Percentiles rank a stretch among this genome's conserved stretches.
Conservation (phyloP, 164 flowering plant genomes). For the Santalum album region DNA sequence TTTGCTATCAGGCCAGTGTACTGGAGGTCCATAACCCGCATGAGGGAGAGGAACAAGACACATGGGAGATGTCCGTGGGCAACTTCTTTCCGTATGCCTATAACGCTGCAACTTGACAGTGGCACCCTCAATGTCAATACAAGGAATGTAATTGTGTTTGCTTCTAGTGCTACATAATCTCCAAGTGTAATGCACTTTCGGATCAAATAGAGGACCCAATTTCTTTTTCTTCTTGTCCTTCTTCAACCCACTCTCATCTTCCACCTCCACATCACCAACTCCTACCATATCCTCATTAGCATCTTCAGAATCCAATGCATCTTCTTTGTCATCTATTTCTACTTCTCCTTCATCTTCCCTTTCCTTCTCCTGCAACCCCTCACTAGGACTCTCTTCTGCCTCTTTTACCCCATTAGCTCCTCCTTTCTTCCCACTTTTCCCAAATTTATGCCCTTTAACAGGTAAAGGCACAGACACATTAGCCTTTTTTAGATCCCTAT, state of each 20-base stretch:
- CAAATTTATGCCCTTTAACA: conserved; percentile 12
- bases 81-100: conserved; percentile 81
- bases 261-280: conserved; percentile 33
- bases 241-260: conserved; percentile 24
- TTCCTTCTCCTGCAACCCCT: conserved; percentile 22
- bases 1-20: conserved; percentile 88
- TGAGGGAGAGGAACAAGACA: conserved; percentile 85
- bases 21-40: conserved; percentile 55
- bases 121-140: conserved; percentile 59
- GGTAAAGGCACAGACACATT: conserved; percentile 18
- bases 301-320: conserved; percentile 18
- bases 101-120: conserved; percentile 46
- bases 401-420: conserved; percentile 8
- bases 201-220: conserved; percentile 70
- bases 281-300: conserved; percentile 24
- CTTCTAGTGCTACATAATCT: conserved; percentile 71
- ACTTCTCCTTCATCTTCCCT: conserved; percentile 29
- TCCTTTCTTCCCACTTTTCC: conserved; percentile 16
- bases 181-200: conserved; percentile 62
- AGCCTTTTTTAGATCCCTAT: conserved; percentile 22
- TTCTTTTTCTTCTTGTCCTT: conserved; percentile 34
- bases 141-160: conserved; percentile 85
- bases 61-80: conserved; percentile 61
- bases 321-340: conserved; percentile 31
- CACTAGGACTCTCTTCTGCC: conserved; percentile 24